A percentile compares a stretch with the other conserved stretches of the same genome.
Evolutionary conservation across 225 moss, liverwort and hornwort genomes (phyloP).

Genomic region (Ulota crispa): DNA sequence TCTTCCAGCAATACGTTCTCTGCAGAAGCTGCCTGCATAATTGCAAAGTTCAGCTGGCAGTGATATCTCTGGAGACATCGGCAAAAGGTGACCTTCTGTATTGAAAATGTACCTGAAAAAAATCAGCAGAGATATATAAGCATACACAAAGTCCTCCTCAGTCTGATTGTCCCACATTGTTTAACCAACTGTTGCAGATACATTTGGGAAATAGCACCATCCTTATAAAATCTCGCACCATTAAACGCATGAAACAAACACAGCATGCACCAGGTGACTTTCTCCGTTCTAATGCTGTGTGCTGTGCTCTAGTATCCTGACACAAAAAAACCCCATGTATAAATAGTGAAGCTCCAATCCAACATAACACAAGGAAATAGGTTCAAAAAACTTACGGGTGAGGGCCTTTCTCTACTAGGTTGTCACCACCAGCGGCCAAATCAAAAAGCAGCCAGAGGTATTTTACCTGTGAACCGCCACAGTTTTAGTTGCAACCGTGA

Average conservation of each 20-base stretch:
- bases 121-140: neutral
- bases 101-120: constrained; percentile 83
- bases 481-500: neutral
- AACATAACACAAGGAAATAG: neutral
- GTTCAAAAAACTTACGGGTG: constrained; percentile 58
- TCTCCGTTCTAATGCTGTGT: neutral
- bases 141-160: neutral
- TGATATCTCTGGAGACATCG: constrained; percentile 75
- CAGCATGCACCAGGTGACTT: neutral
- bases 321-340: neutral
- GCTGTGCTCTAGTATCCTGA: neutral
- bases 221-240: neutral
- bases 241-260: neutral
- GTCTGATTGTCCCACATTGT: neutral
- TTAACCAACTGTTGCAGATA: neutral
- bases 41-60: constrained; percentile 64
- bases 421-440: constrained; percentile 86
- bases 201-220: neutral
- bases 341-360: neutral
- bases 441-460: constrained; percentile 97
- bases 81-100: constrained; percentile 93
- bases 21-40: constrained; percentile 56
- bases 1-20: constrained; percentile 44
- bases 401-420: constrained; percentile 86
- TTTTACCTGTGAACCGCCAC: constrained; percentile 55